These are phyloP conservation scores for Strigomonas culicis DNA, from an alignment of 208 protist species.

Conservation along the genomic window DNA sequence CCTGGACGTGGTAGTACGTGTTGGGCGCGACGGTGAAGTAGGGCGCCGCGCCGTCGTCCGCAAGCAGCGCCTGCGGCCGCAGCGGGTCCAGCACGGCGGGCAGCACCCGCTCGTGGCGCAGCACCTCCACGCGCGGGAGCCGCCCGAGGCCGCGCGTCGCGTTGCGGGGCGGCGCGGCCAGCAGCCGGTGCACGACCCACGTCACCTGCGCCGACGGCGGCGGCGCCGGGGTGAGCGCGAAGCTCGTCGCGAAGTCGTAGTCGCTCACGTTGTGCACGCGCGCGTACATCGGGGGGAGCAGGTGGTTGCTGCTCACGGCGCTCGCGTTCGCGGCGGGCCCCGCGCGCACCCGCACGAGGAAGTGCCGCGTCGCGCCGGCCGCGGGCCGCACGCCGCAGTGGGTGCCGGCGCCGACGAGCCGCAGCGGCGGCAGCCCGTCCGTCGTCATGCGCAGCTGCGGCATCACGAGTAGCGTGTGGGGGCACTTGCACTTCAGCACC, in stretches of 20 bases:
- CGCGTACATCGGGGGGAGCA: neutral
- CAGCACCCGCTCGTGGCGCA: constrained; percentile 34
- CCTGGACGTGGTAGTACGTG: constrained; percentile 41
- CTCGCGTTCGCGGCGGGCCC: neutral
- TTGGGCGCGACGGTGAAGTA: constrained; percentile 51
- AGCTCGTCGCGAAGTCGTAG: constrained; percentile 41
- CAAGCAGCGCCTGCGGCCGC: neutral
- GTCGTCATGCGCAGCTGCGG: constrained; percentile 51
- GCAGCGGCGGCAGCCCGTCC: constrained; percentile 55
- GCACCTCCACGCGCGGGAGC: constrained; percentile 12
- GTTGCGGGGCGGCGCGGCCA: neutral
- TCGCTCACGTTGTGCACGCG: constrained; percentile 3
- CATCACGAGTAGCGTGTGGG: constrained; percentile 81
- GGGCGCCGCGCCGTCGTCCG: constrained; percentile 31
- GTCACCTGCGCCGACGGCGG: constrained; percentile 51
- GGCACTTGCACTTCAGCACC: constrained; percentile 89
- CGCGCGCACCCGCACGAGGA: neutral
- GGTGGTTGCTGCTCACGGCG: neutral
- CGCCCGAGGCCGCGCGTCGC: neutral
- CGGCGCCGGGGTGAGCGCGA: constrained; percentile 44
- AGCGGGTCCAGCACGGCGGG: constrained; percentile 13
- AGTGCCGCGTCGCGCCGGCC: neutral
- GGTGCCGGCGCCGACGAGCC: constrained; percentile 55
- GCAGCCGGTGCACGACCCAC: constrained; percentile 33
- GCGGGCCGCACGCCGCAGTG: constrained; percentile 47